These are phyloP conservation scores for Chlorella sp. DNA, from an alignment of 139 green algal genomes.

Conservation along the genomic window DNA sequence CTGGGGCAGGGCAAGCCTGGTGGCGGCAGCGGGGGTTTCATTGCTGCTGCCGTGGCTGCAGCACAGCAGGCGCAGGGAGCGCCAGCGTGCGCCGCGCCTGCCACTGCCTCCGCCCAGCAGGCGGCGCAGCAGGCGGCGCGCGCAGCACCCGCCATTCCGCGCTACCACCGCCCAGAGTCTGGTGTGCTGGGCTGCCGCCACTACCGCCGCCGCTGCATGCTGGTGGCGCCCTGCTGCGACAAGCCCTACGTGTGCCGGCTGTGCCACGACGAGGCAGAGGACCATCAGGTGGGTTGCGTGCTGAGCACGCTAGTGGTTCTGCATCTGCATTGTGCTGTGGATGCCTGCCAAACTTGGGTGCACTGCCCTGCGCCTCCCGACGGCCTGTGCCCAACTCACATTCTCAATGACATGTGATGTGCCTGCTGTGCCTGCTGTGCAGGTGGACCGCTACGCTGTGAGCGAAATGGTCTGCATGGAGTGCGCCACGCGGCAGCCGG, in stretches of 20 bases:
- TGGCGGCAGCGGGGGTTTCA: neutral
- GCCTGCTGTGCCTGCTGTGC: slow-evolving; percentile 79
- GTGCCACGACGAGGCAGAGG: slow-evolving; percentile 93
- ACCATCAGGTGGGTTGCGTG: slow-evolving; percentile 85
- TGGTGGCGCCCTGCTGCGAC: slow-evolving; percentile 94
- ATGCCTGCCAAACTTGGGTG: slow-evolving; percentile 32
- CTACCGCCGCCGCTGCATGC: slow-evolving; percentile 66
- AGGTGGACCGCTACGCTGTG: slow-evolving; percentile 33
- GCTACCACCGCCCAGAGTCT: slow-evolving; percentile 52
- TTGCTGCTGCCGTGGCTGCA: neutral
- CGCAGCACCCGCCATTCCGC: slow-evolving; percentile 13
- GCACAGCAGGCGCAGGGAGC: slow-evolving; percentile 15
- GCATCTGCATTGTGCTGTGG: too few species aligned
- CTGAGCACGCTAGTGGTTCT: too few species aligned
- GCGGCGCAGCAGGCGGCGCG: neutral
- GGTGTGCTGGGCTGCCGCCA: slow-evolving; percentile 74
- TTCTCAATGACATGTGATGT: slow-evolving; percentile 79
- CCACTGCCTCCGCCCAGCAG: neutral
- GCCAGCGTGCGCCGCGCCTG: neutral
- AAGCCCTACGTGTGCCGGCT: slow-evolving; percentile 83
- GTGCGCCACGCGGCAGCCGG: slow-evolving; percentile 83
- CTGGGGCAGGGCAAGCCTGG: neutral
- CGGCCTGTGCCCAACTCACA: too few species aligned
- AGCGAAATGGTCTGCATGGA: slow-evolving; percentile 83
- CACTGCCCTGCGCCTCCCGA: slow-evolving; percentile 49